phyloP scores from a whole-genome alignment of 2,329 filamentous ascomycete species.

The Ustulina deusta region DNA sequence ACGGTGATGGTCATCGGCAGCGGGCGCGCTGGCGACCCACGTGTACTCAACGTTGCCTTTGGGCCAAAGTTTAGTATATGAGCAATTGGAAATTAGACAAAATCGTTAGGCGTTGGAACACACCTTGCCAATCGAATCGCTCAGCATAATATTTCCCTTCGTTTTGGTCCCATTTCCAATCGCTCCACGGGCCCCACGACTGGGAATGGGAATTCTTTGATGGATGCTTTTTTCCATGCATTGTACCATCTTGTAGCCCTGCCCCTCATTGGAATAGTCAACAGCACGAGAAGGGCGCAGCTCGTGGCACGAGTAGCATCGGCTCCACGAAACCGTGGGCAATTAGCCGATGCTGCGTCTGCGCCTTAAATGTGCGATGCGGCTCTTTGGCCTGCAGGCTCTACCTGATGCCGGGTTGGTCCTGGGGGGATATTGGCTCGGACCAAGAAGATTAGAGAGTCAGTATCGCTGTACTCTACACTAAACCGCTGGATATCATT shows the following conservation, averaged over 20 bases:
- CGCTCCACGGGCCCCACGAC: constrained; percentile 43
- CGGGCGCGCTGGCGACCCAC: constrained; percentile 21
- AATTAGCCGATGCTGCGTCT: constrained; percentile 39
- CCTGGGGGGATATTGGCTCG: constrained; percentile 33
- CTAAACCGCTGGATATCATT: constrained; percentile 10
- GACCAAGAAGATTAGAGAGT: constrained; percentile 34
- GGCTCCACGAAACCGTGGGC: constrained; percentile 40
- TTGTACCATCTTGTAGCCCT: constrained; percentile 49
- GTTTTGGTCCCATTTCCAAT: constrained; percentile 45
- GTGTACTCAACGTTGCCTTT: constrained; percentile 31
- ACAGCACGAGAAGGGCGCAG: constrained; percentile 39
- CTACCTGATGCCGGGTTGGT: constrained; percentile 36
- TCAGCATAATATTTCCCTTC: constrained; percentile 43
- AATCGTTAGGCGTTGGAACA: constrained; percentile 29
- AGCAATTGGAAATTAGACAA: constrained; percentile 12
- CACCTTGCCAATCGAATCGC: constrained; percentile 46
- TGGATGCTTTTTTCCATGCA: constrained; percentile 46
- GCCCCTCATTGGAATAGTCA: constrained; percentile 41
- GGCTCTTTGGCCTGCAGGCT: constrained; percentile 45
- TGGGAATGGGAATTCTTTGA: constrained; percentile 41
- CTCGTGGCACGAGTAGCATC: constrained; percentile 39
- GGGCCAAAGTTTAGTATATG: constrained; percentile 10
- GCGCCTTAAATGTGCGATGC: constrained; percentile 48
- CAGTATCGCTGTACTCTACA: constrained; percentile 26
- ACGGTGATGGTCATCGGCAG: constrained; percentile 40